Conservation (phyloP, 768 basidiomycete species). For the Neoboletus subvelutipes region DNA sequence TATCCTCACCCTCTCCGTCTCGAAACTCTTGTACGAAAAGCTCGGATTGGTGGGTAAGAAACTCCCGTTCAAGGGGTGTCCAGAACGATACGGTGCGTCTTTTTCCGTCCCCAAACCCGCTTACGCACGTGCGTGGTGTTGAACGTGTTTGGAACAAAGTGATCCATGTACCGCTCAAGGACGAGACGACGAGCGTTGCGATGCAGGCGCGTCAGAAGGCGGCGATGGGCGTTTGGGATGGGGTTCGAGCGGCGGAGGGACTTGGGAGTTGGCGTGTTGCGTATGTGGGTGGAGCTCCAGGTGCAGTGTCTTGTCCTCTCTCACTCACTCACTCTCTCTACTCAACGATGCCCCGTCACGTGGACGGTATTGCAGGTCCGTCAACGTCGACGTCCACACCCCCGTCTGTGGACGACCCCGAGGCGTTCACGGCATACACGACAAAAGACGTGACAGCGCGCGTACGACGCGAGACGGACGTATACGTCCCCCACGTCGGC, state of each 20-base stretch:
- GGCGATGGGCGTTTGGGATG: conserved; percentile 53
- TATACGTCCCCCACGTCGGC: conserved; percentile 41
- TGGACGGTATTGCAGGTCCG: not conserved
- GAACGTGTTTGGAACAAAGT: conserved; percentile 33
- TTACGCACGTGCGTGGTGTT: not conserved
- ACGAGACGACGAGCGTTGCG: conserved; percentile 36
- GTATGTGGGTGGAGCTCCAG: conserved; percentile 30
- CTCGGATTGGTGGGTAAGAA: conserved; percentile 59
- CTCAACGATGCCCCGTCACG: not conserved
- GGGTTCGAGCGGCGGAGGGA: conserved; percentile 34
- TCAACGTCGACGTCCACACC: not conserved
- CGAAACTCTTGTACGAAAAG: conserved; percentile 56
- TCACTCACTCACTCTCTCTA: not conserved
- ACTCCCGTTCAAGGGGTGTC: conserved; percentile 51
- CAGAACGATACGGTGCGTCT: conserved; percentile 51
- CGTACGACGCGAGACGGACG: conserved; percentile 30
- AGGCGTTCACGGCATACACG: not conserved
- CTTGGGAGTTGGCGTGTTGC: conserved; percentile 46
- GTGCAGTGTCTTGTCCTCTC: conserved; percentile 17
- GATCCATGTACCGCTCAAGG: conserved; percentile 46
- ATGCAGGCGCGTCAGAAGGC: conserved; percentile 39
- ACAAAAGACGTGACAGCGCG: conserved; percentile 19
- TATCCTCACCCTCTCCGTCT: conserved; percentile 53
- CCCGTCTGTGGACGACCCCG: not conserved
- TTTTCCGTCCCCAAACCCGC: no score